Evolutionary conservation across 352 stramenopile species (phyloP).

Genomic region (Phytopythium helicoides): DNA sequence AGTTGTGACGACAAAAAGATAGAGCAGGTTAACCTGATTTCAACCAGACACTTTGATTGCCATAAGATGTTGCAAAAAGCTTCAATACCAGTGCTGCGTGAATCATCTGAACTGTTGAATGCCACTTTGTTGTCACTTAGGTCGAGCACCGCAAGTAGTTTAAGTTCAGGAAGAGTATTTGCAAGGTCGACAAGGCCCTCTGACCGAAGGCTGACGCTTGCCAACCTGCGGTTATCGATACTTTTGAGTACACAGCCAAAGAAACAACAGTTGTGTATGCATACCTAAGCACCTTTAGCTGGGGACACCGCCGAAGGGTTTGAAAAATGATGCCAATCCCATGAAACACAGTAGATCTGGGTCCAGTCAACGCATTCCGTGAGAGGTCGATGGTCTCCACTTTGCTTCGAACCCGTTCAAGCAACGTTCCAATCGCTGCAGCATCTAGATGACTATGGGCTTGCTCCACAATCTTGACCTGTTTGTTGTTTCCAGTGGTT

Average conservation of each 20-base stretch:
- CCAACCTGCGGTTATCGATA: conserved; percentile 34
- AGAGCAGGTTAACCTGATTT: too few species aligned
- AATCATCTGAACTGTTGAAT: conserved; percentile 58
- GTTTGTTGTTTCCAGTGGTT: conserved; percentile 7
- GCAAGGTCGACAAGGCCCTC: conserved; percentile 54
- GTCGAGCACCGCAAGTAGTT: conserved; percentile 40
- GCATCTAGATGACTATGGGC: conserved; percentile 62
- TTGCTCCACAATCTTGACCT: conserved; percentile 19
- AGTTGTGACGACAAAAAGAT: too few species aligned
- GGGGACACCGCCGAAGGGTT: conserved; percentile 38
- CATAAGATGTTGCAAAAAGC: conserved; percentile 56
- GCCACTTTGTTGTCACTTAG: conserved; percentile 46
- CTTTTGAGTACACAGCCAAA: too few species aligned
- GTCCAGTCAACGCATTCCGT: conserved; percentile 46
- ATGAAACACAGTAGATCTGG: conserved; percentile 51
- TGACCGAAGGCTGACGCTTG: conserved; percentile 31
- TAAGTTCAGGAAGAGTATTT: conserved; percentile 35
- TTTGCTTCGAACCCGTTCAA: conserved; percentile 49
- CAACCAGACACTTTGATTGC: conserved; percentile 31
- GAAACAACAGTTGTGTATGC: too few species aligned
- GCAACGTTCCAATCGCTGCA: conserved; percentile 43
- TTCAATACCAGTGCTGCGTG: conserved; percentile 45
- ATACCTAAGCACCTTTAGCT: conserved; percentile 57
- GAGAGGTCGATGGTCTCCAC: conserved; percentile 51
- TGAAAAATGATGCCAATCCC: conserved; percentile 45